Evolutionary conservation across 2,329 filamentous ascomycete genomes (phyloP).

Genomic region (Epichloe gansuensis): DNA sequence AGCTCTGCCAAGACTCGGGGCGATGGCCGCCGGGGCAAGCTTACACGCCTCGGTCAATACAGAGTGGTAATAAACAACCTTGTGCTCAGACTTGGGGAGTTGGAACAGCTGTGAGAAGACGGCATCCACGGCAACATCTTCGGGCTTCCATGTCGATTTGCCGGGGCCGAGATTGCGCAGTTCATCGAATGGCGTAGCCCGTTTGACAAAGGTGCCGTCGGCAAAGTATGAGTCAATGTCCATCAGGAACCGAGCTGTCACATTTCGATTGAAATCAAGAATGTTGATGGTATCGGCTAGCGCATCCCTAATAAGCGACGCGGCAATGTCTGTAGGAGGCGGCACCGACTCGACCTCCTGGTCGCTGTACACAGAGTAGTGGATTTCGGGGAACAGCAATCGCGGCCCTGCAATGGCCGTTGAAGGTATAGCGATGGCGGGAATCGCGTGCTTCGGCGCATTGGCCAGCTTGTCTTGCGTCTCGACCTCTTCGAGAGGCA

Average conservation of each 20-base stretch:
- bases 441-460: slow-evolving; percentile 63
- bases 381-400: slow-evolving; percentile 80
- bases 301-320: slow-evolving; percentile 72
- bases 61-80: slow-evolving; percentile 92
- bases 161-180: slow-evolving; percentile 55
- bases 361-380: slow-evolving; percentile 80
- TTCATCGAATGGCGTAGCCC: slow-evolving; percentile 84
- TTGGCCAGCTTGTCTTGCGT: slow-evolving; percentile 45
- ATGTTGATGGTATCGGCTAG: slow-evolving; percentile 89
- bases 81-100: slow-evolving; percentile 77
- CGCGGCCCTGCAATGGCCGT: slow-evolving; percentile 61
- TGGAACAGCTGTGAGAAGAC: slow-evolving; percentile 93
- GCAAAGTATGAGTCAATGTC: slow-evolving; percentile 93
- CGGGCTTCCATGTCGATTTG: slow-evolving; percentile 83
- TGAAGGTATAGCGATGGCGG: slow-evolving; percentile 60
- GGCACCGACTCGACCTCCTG: slow-evolving; percentile 88
- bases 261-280: slow-evolving; percentile 81
- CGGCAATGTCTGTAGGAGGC: slow-evolving; percentile 58
- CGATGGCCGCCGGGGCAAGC: slow-evolving; percentile 89
- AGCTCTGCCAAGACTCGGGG: slow-evolving; percentile 80
- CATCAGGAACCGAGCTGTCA: slow-evolving; percentile 77
- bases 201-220: slow-evolving; percentile 79
- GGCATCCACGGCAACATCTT: slow-evolving; percentile 93
- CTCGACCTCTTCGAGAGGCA: slow-evolving; percentile 47
- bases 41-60: slow-evolving; percentile 93